These are phyloP conservation scores for Grosmannia huntii DNA, from an alignment of 2,329 filamentous ascomycete species.

Conservation along the genomic window DNA sequence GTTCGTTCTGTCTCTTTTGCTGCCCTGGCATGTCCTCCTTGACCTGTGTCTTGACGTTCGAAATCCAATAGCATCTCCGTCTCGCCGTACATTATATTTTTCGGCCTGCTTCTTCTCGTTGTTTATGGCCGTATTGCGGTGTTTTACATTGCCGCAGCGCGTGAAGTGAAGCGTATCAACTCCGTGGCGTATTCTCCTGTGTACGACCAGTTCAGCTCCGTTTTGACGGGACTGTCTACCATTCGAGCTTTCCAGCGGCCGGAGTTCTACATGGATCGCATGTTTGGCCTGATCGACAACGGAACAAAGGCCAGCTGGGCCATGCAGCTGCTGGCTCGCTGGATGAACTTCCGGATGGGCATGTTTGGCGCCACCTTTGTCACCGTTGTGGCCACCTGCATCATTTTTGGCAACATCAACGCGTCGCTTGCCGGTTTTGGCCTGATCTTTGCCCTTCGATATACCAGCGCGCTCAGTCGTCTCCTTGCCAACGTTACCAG, in stretches of 20 bases:
- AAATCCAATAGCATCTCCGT: constrained; percentile 16
- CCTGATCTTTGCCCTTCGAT: constrained; percentile 25
- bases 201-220: constrained; percentile 28
- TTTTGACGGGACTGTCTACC: constrained; percentile 26
- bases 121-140: constrained; percentile 22
- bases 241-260: constrained; percentile 27
- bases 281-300: constrained; percentile 21
- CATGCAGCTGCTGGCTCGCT: constrained; percentile 18
- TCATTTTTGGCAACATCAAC: constrained; percentile 21
- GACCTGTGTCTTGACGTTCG: neutral
- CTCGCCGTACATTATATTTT: constrained; percentile 22
- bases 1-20: constrained; percentile 9
- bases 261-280: constrained; percentile 22
- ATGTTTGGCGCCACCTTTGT: constrained; percentile 26
- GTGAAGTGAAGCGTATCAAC: constrained; percentile 28
- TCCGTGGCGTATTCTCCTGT: constrained; percentile 27
- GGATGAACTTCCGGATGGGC: constrained; percentile 26
- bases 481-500: constrained; percentile 23
- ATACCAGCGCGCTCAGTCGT: constrained; percentile 21
- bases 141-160: constrained; percentile 24
- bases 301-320: constrained; percentile 20
- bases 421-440: constrained; percentile 28
- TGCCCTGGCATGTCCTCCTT: neutral
- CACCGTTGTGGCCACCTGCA: constrained; percentile 22
- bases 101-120: constrained; percentile 21